Percentiles rank a stretch among this genome's conserved stretches.
These are phyloP conservation scores for Thielaviopsis musarum DNA, from an alignment of 2,329 filamentous ascomycete species.

Conservation along the genomic window DNA sequence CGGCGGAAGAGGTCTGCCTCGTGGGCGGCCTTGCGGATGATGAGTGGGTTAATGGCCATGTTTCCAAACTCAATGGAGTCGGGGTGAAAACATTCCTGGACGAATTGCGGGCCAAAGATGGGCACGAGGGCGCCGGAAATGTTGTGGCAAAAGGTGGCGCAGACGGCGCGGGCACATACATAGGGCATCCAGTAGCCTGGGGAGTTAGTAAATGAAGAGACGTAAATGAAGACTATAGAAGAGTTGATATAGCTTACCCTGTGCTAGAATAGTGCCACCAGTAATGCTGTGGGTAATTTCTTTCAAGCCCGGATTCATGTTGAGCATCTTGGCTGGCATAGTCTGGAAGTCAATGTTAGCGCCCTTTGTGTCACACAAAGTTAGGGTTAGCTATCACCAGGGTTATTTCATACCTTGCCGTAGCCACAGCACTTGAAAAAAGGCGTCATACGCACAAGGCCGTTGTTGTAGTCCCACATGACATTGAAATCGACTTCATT, in stretches of 20 bases:
- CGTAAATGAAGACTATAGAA: too few species aligned
- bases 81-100: conserved; percentile 49
- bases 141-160: conserved; percentile 71
- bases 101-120: conserved; percentile 74
- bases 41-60: conserved; percentile 45
- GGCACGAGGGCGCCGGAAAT: conserved; percentile 80
- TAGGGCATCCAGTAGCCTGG: conserved; percentile 95
- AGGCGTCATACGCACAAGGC: conserved; percentile 81
- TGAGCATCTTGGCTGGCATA: conserved; percentile 68
- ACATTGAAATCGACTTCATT: conserved; percentile 54
- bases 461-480: conserved; percentile 96
- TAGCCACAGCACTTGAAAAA: conserved; percentile 87
- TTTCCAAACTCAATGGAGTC: conserved; percentile 45
- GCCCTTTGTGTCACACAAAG: background rate
- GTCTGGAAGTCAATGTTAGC: conserved; percentile 38
- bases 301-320: conserved; percentile 61
- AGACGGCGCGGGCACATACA: conserved; percentile 67
- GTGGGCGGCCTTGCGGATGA: conserved; percentile 34
- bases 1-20: conserved; percentile 30
- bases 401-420: conserved; percentile 48
- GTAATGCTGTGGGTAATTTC: conserved; percentile 93
- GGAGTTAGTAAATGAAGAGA: conserved; percentile 5
- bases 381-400: background rate
- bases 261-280: conserved; percentile 73
- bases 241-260: conserved; percentile 41